Conservation (phyloP, 805 yeast species). For the Metschnikowia gelsemii region DNA sequence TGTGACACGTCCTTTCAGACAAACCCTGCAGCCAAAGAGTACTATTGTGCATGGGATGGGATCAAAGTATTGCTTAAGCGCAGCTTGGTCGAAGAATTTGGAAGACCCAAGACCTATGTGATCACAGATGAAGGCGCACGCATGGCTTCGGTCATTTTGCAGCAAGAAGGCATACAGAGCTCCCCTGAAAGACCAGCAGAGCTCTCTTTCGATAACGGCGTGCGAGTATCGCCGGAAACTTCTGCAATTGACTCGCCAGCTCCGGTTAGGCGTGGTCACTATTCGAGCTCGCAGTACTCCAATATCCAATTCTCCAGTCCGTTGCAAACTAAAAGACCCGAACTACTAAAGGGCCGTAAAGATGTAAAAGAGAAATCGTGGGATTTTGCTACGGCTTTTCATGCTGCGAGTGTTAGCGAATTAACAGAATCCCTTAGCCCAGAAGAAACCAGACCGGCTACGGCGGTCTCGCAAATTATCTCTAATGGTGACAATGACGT, state of each 20-base stretch:
- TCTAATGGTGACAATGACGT: no score
- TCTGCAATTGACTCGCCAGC: slow-evolving; percentile 7
- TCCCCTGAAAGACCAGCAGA: slow-evolving; percentile 24
- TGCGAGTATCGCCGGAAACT: slow-evolving; percentile 28
- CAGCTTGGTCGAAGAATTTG: slow-evolving; percentile 54
- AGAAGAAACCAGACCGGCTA: no score
- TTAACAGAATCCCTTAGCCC: no score
- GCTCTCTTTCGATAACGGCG: slow-evolving; percentile 37
- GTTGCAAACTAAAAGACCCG: not conserved
- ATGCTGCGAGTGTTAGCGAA: no score
- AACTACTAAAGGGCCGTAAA: no score
- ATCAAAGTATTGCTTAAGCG: slow-evolving; percentile 61
- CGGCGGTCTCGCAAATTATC: no score
- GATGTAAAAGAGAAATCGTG: no score
- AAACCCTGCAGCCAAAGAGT: slow-evolving; percentile 60
- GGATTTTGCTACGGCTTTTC: no score
- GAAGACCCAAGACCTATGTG: slow-evolving; percentile 58
- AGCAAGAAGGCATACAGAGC: slow-evolving; percentile 39
- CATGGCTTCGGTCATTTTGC: slow-evolving; percentile 57
- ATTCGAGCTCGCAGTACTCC: no score
- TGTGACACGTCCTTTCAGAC: slow-evolving; percentile 57
- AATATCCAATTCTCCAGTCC: slow-evolving; percentile 10
- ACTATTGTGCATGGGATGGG: slow-evolving; percentile 75
- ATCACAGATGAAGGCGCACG: slow-evolving; percentile 69
- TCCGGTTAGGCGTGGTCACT: not conserved